Evolutionary conservation across 108 stramenopile genomes (phyloP).

Genomic region (Ochromonas danica): DNA sequence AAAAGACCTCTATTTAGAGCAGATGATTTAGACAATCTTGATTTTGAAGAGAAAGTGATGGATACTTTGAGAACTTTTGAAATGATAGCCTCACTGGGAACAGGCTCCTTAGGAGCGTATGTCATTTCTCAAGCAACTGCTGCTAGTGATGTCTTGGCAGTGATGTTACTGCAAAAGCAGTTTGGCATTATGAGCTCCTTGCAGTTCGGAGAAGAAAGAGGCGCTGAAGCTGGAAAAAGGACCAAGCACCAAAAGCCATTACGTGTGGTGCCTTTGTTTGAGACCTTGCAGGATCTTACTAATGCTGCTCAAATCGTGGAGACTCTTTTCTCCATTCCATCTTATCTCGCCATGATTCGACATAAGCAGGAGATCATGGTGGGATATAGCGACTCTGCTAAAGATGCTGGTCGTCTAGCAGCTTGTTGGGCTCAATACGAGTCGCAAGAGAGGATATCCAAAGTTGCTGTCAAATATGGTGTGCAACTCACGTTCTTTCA

Average conservation of each 20-base stretch:
- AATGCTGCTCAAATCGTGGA: slow-evolving; percentile 68
- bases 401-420: slow-evolving; percentile 82
- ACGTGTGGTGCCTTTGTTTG: slow-evolving; percentile 94
- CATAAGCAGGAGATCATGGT: slow-evolving; percentile 96
- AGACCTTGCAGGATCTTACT: slow-evolving; percentile 84
- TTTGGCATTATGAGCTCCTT: slow-evolving; percentile 82
- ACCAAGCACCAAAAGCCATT: slow-evolving; percentile 59
- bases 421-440: slow-evolving; percentile 92
- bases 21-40: slow-evolving; percentile 50
- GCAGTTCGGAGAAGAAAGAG: slow-evolving; percentile 59
- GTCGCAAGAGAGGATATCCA: slow-evolving; percentile 83
- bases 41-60: slow-evolving; percentile 55
- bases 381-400: slow-evolving; percentile 92
- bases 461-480: slow-evolving; percentile 67
- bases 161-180: slow-evolving; percentile 88
- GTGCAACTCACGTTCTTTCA: slow-evolving; percentile 93
- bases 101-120: slow-evolving; percentile 85
- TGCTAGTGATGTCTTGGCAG: slow-evolving; percentile 92
- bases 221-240: slow-evolving; percentile 35
- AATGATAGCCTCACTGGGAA: slow-evolving; percentile 66
- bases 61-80: slow-evolving; percentile 70
- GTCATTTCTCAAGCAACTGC: slow-evolving; percentile 87
- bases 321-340: slow-evolving; percentile 67
- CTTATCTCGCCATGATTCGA: slow-evolving; percentile 74
- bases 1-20: slow-evolving; percentile 78